Conservation (phyloP, 148 eudicot genomes). For the Vaccinium darrowii region DNA sequence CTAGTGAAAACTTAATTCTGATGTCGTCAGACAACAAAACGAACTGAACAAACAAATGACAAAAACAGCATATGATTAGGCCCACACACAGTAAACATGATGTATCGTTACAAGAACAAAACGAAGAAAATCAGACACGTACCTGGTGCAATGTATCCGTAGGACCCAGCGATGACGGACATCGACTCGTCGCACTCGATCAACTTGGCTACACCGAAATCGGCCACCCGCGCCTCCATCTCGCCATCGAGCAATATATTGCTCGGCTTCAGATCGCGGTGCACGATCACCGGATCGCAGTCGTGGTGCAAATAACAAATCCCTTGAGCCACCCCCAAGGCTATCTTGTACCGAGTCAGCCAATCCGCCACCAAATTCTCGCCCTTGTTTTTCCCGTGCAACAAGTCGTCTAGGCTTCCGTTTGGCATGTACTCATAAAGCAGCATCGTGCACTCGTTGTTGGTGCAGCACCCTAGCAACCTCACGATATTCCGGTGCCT, state of each 20-base stretch:
- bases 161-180: slow-evolving; percentile 97
- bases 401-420: slow-evolving; percentile 79
- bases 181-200: slow-evolving; percentile 70
- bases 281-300: slow-evolving; percentile 90
- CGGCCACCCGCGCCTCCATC: slow-evolving; percentile 97
- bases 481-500: slow-evolving; percentile 91
- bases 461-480: slow-evolving; percentile 80
- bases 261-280: slow-evolving; percentile 86
- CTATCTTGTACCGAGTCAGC: slow-evolving; percentile 80
- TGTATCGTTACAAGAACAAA: not conserved
- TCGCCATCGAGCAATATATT: slow-evolving; percentile 75
- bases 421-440: slow-evolving; percentile 97
- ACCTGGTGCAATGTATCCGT: slow-evolving; percentile 99
- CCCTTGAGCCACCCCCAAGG: slow-evolving; percentile 94
- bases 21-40: slow-evolving; percentile 12
- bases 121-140: not conserved
- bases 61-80: not conserved
- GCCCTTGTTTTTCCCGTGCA: slow-evolving; percentile 72
- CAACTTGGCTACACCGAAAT: slow-evolving; percentile 92
- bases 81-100: not conserved
- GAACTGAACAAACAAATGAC: not conserved
- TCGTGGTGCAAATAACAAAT: slow-evolving; percentile 92
- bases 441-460: slow-evolving; percentile 72
- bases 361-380: slow-evolving; percentile 68
- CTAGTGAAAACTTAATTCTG: not conserved